Evolutionary conservation across 78 protist species (phyloP), one percentile per base, ranked within the genome.

Genomic region (Polysphondylium violaceum): DNA sequence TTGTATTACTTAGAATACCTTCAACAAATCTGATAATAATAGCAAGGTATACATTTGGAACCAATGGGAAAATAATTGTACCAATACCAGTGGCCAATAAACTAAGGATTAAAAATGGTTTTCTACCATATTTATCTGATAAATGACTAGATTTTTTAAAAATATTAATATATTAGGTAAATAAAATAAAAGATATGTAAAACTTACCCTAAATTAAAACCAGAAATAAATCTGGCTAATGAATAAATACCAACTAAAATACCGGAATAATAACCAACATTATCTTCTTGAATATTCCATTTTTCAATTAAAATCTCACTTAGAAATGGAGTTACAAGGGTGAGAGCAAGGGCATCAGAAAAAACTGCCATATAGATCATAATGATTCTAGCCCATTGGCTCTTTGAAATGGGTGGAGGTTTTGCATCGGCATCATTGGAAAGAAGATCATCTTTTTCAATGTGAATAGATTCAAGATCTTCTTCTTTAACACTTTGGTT

Each of bases 1-100:
- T 74, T 7, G 79, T 74, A 56, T 74, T 74, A 74, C 79, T 74
- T 11, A 74, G 33, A 27, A 74, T 51, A 21, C 79, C 79, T 29
- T 74, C 79, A 23, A 11, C 1, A 56, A 74, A 74, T 74, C 79
- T 74, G 14, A 74, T 58, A 2, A 33, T 2, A 51, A 74, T 74
- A 21, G 79, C 79, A 25, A 74, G 60, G 29, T 55, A 50, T 11
- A 74, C 67, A 55, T 74, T 74, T 51, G 79, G 79, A 51, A 74
- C 50, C 19, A 74, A 74, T 55, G 79, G 38, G 55, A 74, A 74
- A 14, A 74, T 74, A 33, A 36, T 36, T 12, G 79, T 74, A 11
- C 79, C 79, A 55, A 74, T 55, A 9, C 53, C 11, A 35, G 79
- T 74, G 19, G 79, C 40, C 16, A 55, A 5, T 1, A 74, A 23